Evolutionary conservation across 768 basidiomycete genomes (phyloP), one percentile per base, ranked within the genome.

Genomic region (Panus rudis): DNA sequence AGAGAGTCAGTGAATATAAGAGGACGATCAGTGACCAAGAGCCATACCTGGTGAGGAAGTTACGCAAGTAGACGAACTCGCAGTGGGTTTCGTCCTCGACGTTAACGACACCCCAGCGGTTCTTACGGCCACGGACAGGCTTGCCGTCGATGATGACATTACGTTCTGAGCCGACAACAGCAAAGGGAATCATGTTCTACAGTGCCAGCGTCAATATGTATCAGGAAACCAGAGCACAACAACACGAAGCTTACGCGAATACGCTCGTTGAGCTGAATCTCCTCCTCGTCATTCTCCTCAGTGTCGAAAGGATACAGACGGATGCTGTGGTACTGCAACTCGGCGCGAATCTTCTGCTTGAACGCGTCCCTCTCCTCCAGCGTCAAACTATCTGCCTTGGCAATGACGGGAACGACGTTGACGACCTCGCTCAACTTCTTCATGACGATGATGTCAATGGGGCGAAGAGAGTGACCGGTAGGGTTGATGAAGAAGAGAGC

Each of bases 321-420:
- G 60, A 99, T 97, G 67, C 84, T 88, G 71, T 97, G 74, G 71
- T 89, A 80, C 12, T 82, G 72, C 53, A 98, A 64, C 68, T 98
- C 96, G 42, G 89, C 91, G 52, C 91, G 85, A 60, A 99, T 96
- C 73, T 91, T 87, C 57, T 78, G 71, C 76, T 99, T 99, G 78
- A 99, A 99, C 34, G 73, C 72, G 43, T 84, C 85, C 53, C 92
- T 72, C 73, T 99, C 94, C 51, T 96, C 93, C 45, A 89, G 63
- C 2, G 93, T 97, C 71, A 99, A 73, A 50, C 81, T 84, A 65
- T 99, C 94, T 23, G 88, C 77, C 76, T 99, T 99, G 53, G 96
- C 94, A 57, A 99, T 97, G 48, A 99, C 88, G n/a, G 94, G 94
- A 6, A 99, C 93, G 41, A 99, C 94, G 55, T 99, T 99, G 64